Percentiles rank a stretch among this genome's conserved stretches.
Evolutionary conservation across 768 basidiomycete genomes (phyloP).

Genomic region (Cyclocybe aegerita): DNA sequence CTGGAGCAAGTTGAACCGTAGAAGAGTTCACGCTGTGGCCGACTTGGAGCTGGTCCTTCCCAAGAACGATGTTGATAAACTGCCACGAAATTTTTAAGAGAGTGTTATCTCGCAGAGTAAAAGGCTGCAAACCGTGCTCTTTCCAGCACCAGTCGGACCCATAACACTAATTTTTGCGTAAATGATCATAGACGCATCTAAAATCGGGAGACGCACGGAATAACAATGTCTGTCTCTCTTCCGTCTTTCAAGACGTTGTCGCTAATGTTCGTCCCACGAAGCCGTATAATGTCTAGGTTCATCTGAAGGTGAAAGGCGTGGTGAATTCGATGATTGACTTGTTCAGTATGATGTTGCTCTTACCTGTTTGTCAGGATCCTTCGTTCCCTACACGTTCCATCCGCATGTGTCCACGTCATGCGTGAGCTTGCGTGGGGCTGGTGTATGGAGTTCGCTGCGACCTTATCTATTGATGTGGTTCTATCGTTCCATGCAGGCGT

Average conservation of each 20-base stretch:
- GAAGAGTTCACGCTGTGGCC: not conserved
- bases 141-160: conserved; percentile 8
- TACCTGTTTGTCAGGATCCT: too few relatives aligned
- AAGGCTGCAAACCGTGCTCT: conserved; percentile 1
- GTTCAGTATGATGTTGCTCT: too few relatives aligned
- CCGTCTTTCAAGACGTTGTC: not conserved
- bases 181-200: not conserved
- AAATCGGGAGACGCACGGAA: conserved; percentile 1
- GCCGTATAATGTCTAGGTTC: too few relatives aligned
- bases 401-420: too few relatives aligned
- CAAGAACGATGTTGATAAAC: conserved; percentile 4
- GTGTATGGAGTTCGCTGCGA: too few relatives aligned
- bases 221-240: conserved; percentile 2
- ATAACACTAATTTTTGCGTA: not conserved
- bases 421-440: too few relatives aligned
- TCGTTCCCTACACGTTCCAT: too few relatives aligned
- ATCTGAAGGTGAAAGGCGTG: too few relatives aligned
- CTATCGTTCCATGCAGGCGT: too few relatives aligned
- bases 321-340: too few relatives aligned
- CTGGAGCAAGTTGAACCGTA: not conserved
- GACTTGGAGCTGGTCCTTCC: not conserved
- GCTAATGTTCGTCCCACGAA: too few relatives aligned
- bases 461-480: too few relatives aligned
- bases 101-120: not conserved
- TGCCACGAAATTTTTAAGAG: not conserved